Conservation (phyloP, 306 rosid species). For the Ceratonia siliqua region DNA sequence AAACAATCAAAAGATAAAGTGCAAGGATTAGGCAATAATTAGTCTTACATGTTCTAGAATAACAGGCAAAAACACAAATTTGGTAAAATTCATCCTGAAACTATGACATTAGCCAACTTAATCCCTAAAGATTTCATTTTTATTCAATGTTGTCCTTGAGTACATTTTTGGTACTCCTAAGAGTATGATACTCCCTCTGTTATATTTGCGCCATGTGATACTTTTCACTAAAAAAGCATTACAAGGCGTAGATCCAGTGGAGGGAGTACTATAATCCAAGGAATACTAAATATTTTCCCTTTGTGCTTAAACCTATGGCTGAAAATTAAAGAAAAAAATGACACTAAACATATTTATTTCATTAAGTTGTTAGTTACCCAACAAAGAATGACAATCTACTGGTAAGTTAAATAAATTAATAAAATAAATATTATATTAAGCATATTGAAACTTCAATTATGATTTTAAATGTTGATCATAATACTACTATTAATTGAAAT, state of each 20-base stretch:
- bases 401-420: not conserved
- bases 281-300: too few relatives aligned
- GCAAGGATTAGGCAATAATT: constrained; percentile 4
- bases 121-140: not conserved
- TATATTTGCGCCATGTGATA: too few relatives aligned
- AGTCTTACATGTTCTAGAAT: constrained; percentile 23
- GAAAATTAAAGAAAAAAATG: too few relatives aligned
- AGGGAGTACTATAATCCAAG: too few relatives aligned
- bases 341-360: too few relatives aligned
- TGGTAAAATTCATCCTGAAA: not conserved
- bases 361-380: constrained; percentile 7
- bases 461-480: constrained; percentile 6
- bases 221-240: too few relatives aligned
- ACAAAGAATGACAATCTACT: constrained; percentile 5
- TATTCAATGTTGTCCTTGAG: not conserved
- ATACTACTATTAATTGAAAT: not conserved
- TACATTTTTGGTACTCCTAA: too few relatives aligned
- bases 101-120: not conserved
- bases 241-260: too few relatives aligned
- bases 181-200: too few relatives aligned
- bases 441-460: constrained; percentile 3
- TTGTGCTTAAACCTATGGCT: not conserved
- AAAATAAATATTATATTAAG: not conserved
- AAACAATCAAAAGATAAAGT: constrained; percentile 5
- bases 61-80: not conserved